A percentile compares a stretch with the other conserved stretches of the same genome.
Conservation (phyloP, 1,284 basidiomycete genomes). For the Tranzscheliella williamsii region DNA sequence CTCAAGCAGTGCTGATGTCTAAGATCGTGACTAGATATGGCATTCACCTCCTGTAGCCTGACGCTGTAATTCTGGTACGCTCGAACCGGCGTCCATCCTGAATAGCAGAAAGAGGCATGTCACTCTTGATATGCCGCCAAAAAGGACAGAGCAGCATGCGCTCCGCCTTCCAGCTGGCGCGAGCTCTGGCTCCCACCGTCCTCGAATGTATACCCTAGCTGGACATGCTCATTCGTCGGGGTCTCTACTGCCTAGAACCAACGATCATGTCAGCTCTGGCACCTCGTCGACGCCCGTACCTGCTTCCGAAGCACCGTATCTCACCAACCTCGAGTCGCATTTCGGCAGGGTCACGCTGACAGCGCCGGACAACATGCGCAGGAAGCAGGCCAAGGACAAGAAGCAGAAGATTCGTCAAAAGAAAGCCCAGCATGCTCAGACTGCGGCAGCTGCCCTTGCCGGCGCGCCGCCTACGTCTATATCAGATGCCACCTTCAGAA, state of each 20-base stretch:
- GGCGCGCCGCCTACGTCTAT: constrained; percentile 1
- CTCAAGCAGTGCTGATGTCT: too few species aligned
- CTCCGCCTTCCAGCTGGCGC: constrained; percentile 1
- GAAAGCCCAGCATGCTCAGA: constrained; percentile 39
- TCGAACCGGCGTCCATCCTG: too few species aligned
- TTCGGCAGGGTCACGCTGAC: constrained; percentile 54
- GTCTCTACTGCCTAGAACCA: constrained; percentile 27
- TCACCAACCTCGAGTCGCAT: constrained; percentile 49
- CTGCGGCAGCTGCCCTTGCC: constrained; percentile 31
- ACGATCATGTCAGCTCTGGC: constrained; percentile 21
- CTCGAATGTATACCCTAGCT: constrained; percentile 38
- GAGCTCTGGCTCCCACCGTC: constrained; percentile 10
- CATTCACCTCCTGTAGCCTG: too few species aligned
- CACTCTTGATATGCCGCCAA: too few species aligned
- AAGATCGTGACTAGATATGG: too few species aligned
- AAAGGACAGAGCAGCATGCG: constrained; percentile 3
- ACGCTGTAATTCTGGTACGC: too few species aligned
- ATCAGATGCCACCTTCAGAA: too few species aligned
- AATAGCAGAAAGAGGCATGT: too few species aligned
- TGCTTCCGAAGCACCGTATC: constrained; percentile 45
- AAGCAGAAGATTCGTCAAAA: constrained; percentile 36
- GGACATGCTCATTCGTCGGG: constrained; percentile 36
- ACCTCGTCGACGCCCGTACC: constrained; percentile 10
- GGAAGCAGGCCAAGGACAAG: constrained; percentile 51
- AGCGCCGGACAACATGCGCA: constrained; percentile 55